phyloP scores from a whole-genome alignment of 2,329 filamentous ascomycete genomes.

The Neonectria magnoliae region DNA sequence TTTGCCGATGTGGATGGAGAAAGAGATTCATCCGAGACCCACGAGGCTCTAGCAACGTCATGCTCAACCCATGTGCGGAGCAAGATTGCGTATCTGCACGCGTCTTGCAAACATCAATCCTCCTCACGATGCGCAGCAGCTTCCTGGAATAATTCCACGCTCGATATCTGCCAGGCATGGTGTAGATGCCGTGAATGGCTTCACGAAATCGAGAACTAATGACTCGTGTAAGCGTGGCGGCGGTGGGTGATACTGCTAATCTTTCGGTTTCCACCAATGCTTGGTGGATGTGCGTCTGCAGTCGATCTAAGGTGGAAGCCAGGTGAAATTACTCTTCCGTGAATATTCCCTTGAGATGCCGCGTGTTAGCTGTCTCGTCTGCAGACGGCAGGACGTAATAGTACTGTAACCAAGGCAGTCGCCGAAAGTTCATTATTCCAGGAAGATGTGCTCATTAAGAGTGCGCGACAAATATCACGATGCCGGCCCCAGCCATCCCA shows the following conservation, averaged over 20 bases:
- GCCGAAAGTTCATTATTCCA: neutral
- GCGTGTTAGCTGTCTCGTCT: neutral
- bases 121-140: slow-evolving; percentile 2
- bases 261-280: neutral
- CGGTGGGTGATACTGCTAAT: neutral
- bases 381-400: neutral
- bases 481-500: neutral
- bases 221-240: slow-evolving; percentile 2
- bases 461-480: neutral
- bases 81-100: too few species aligned
- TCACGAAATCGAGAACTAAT: neutral
- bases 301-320: neutral
- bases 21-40: slow-evolving; percentile 2
- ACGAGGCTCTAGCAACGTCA: neutral
- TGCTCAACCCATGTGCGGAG: neutral
- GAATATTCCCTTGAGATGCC: neutral
- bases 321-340: neutral
- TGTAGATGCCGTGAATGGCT: slow-evolving; percentile 6
- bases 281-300: neutral
- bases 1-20: slow-evolving; percentile 27
- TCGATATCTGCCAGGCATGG: slow-evolving; percentile 14
- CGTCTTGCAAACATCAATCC: neutral
- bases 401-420: neutral
- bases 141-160: slow-evolving; percentile 13
- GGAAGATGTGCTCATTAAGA: neutral